Base-by-base conservation (phyloP, 2,329 filamentous ascomycete species). In the Fusarium subtropicale region DNA sequence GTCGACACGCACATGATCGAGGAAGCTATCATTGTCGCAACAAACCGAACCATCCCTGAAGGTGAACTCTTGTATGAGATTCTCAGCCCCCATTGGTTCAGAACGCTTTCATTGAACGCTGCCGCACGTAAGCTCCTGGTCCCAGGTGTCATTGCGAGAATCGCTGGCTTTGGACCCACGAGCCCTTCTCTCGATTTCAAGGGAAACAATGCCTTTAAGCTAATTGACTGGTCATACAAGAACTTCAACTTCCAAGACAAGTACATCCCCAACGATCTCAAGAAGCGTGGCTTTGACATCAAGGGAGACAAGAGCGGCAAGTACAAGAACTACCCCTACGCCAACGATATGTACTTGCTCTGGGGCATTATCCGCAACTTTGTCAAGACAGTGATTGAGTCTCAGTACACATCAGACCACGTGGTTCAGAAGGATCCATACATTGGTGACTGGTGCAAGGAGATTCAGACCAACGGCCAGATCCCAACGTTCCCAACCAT, bases 211-310 rank as follows among this genome's bases (percentile, higher is more conserved):
- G 53, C 55, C 18, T 52, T 47, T 1, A 31, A 28, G 9, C 22
- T 70, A 3, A 45, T 69, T 1, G 48, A 58, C 12, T 67, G 41
- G 39, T 55, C 68, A 4, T 70, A 64, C 30, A 51, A 64, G 39
- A 69, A 67, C 53, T 70, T 67, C 34, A 69, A 67, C 41, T 70
- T 70, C 3, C 58, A 64, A 13, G 66, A 69, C 15, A 70, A 70
- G 48, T 67, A 70, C 20, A 58, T 70, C 15, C 68, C 68, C 10
- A 69, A 69, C 0, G 66, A 70, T n/a, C 45, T 70, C n/a, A 70
- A 70, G 66, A 70, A 69, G 45, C 52, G 68, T 9, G 68, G 68
- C 0, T 69, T 70, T 4, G 55, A 70, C 1, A 20, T 70, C 3
- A 48, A 69, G 18, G 44, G 41, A 0, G 66, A 67, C 24, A 58